Evolutionary conservation across 768 basidiomycete species (phyloP).

Genomic region (Leccinum pellstonianum): DNA sequence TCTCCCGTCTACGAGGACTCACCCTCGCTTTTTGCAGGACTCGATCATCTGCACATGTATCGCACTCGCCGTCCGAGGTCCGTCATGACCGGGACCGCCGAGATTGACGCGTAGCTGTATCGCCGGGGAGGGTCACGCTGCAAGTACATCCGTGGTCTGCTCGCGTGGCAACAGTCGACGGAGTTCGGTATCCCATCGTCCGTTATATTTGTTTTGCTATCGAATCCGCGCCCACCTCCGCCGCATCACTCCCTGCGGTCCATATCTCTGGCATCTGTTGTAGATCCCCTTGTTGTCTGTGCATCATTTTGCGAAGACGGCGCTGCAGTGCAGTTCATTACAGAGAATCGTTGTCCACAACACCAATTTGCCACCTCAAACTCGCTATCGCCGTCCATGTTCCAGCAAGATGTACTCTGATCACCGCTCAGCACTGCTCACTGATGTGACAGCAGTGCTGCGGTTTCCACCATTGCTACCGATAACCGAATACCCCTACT

Average conservation of each 20-base stretch:
- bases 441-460: neutral
- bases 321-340: conserved; percentile 5
- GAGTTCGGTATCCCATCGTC: conserved; percentile 17
- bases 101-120: conserved; percentile 25
- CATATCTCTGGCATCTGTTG: conserved; percentile 20
- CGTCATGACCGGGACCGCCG: conserved; percentile 22
- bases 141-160: conserved; percentile 20
- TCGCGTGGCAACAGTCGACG: conserved; percentile 17
- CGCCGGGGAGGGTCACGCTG: conserved; percentile 17
- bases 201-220: conserved; percentile 23
- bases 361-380: conserved; percentile 13
- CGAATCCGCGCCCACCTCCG: conserved; percentile 9
- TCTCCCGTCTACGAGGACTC: conserved; percentile 8
- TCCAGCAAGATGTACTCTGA: neutral
- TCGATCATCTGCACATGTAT: conserved; percentile 66
- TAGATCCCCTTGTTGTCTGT: conserved; percentile 19
- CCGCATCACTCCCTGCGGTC: conserved; percentile 15
- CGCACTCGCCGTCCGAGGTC: conserved; percentile 57
- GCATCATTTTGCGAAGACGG: conserved; percentile 27
- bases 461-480: conserved; percentile 1
- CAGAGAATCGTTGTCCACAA: conserved; percentile 15
- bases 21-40: conserved; percentile 48
- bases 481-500: conserved; percentile 2
- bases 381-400: neutral
- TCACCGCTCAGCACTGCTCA: neutral